Percentiles rank a stretch among this genome's conserved stretches.
Evolutionary conservation across 345 rosid species (phyloP).

Genomic region (Brassica nigra): DNA sequence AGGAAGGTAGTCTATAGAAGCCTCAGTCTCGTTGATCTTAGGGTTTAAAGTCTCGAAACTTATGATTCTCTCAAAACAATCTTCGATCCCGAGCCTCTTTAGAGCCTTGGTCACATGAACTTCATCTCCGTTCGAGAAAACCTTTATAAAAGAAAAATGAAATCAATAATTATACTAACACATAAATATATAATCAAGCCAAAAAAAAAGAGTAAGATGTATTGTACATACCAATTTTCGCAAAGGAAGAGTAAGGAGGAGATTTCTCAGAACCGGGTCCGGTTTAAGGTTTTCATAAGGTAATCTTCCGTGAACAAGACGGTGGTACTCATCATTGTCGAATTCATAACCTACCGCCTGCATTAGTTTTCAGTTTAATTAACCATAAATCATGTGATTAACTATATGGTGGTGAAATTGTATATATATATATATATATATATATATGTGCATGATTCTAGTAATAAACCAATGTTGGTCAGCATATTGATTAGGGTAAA

Average conservation of each 20-base stretch:
- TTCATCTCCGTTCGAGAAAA: constrained; percentile 91
- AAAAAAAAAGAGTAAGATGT: neutral
- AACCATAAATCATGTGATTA: neutral
- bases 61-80: constrained; percentile 88
- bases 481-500: neutral
- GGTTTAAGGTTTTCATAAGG: constrained; percentile 82
- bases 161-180: neutral
- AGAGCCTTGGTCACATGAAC: constrained; percentile 67
- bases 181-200: neutral
- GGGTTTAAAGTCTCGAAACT: constrained; percentile 90
- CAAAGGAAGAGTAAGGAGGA: constrained; percentile 64
- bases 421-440: neutral
- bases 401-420: neutral
- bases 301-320: constrained; percentile 77
- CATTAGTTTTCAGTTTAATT: neutral
- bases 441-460: neutral
- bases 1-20: constrained; percentile 42
- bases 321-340: constrained; percentile 76
- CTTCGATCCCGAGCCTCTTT: constrained; percentile 75
- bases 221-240: constrained; percentile 60
- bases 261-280: constrained; percentile 72
- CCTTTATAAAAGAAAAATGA: constrained; percentile 39
- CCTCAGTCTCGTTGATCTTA: constrained; percentile 35
- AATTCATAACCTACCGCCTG: constrained; percentile 89
- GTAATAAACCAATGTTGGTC: neutral